A percentile compares a stretch with the other conserved stretches of the same genome.
Conservation (phyloP, 1,284 basidiomycete genomes). For the Pyrrhoderma noxium region DNA sequence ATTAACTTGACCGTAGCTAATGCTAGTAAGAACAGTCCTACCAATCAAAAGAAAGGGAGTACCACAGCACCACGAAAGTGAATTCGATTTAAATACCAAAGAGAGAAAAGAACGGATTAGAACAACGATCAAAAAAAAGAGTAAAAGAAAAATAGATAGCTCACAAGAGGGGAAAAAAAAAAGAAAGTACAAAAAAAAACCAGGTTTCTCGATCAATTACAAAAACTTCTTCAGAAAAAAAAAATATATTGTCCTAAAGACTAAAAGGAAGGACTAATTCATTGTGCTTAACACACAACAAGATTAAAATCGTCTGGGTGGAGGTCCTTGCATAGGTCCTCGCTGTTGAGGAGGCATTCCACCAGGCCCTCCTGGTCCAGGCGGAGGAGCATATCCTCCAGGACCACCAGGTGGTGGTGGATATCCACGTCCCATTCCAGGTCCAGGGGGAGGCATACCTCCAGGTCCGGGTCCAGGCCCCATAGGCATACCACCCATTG, state of each 20-base stretch:
- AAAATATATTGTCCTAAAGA: too few relatives aligned
- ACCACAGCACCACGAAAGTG: too few relatives aligned
- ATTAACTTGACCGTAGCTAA: too few relatives aligned
- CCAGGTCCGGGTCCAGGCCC: constrained; percentile 9
- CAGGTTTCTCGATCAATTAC: too few relatives aligned
- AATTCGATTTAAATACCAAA: too few relatives aligned
- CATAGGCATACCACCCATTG: constrained; percentile 7
- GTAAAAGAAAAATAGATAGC: neutral
- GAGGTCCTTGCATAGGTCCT: neutral
- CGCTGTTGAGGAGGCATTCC: constrained; percentile 9
- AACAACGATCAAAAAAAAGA: neutral
- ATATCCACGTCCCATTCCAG: constrained; percentile 11
- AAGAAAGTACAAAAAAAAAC: neutral
- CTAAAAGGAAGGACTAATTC: too few relatives aligned
- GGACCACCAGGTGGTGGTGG: constrained; percentile 15
- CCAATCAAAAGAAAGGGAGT: too few relatives aligned
- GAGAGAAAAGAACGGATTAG: too few relatives aligned
- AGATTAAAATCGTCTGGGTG: constrained; percentile 14
- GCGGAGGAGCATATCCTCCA: constrained; percentile 1
- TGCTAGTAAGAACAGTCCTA: too few relatives aligned
- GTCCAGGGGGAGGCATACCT: neutral
- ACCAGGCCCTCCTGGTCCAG: constrained; percentile 3
- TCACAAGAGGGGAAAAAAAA: neutral
- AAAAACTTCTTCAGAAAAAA: too few relatives aligned
- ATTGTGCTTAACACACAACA: neutral